A percentile compares a stretch with the other conserved stretches of the same genome.
Conservation (phyloP, 2,329 filamentous ascomycete species). For the Fusarium circinatum region DNA sequence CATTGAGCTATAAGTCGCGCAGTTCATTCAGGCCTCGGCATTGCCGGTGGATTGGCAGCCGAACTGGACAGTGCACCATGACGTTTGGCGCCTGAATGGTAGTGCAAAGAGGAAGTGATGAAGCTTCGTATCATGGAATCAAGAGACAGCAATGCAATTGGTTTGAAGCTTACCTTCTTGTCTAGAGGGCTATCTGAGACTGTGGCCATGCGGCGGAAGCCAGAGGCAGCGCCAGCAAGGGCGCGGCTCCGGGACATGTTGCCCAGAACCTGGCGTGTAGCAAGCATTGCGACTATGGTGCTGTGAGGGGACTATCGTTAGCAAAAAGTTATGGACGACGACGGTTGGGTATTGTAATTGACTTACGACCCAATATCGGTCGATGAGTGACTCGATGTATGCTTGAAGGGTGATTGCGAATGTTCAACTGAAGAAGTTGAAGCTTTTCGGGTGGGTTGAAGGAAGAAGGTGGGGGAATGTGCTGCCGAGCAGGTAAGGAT, state of each 20-base stretch:
- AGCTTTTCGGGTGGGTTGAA: constrained; percentile 2
- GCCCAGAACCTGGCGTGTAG: constrained; percentile 76
- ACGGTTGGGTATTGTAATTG: background rate
- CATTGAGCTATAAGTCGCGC: background rate
- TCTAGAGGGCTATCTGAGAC: constrained; percentile 87
- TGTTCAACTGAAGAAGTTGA: constrained; percentile 2
- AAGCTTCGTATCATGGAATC: background rate
- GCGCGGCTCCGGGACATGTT: constrained; percentile 69
- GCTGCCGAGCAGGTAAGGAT: background rate
- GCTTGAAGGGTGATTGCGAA: background rate
- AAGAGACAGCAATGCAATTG: background rate
- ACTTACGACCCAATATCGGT: constrained; percentile 1
- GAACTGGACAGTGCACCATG: constrained; percentile 23
- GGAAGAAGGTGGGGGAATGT: constrained; percentile 3
- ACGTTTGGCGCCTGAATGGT: constrained; percentile 10
- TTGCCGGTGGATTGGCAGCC: constrained; percentile 13
- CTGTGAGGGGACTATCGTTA: background rate
- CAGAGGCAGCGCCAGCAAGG: constrained; percentile 65
- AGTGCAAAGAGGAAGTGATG: background rate
- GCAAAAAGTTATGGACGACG: background rate
- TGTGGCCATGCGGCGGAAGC: constrained; percentile 81
- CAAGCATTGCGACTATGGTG: constrained; percentile 64
- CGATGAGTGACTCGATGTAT: background rate
- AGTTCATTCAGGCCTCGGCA: background rate
- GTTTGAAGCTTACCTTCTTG: constrained; percentile 74